Base-by-base conservation (phyloP, 441 rosid genomes). In the Euphorbia corollata region DNA sequence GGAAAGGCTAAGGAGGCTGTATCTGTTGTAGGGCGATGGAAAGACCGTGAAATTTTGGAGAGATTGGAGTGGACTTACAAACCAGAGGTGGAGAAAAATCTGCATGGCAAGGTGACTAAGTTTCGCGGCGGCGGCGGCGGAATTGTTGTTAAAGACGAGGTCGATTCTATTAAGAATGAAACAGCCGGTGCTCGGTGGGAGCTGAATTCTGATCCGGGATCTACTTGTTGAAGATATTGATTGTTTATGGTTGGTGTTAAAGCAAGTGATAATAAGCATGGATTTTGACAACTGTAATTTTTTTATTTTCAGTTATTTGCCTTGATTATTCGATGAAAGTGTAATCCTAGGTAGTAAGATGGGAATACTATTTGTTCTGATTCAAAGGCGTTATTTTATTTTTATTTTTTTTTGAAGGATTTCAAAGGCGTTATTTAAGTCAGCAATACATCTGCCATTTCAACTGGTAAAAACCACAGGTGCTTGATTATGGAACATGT, bases 1-100 rank as follows among this genome's bases (percentile, higher is more conserved):
- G 97, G 96, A 58, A 90, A 90, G 80, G 97, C 93, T 53, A 88
- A 90, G 73, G 96, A 92, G 59, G 93, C 90, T 0, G 83, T 71
- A 15, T 77, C 91, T 2, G 93, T 88, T 68, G 79, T 81, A 20
- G 86, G 87, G 59, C 78, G 76, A 66, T 92, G 98, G 97, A 82
- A 85, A 20, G 91, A 92, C 78, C 81, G 78, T 12, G 86, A 85
- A 68, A 67, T 85, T 64, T 79, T 90, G 81, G 83, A 81, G 81
- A 82, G 69, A 54, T 72, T 90, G 83, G 98, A 87, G 61, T 91
- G 97, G 96, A 86, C 65, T 13, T 87, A 90, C 73, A 73, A 87
- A 67, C 89, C 89, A 11, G 82, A 74, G 70, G 77, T 70, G 54
- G 91, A 79, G 70, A 82, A 69, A 64, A 73, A 72, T 8, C 47